Conservation (phyloP, 1,284 basidiomycete genomes). For the Moniliella sp. region DNA sequence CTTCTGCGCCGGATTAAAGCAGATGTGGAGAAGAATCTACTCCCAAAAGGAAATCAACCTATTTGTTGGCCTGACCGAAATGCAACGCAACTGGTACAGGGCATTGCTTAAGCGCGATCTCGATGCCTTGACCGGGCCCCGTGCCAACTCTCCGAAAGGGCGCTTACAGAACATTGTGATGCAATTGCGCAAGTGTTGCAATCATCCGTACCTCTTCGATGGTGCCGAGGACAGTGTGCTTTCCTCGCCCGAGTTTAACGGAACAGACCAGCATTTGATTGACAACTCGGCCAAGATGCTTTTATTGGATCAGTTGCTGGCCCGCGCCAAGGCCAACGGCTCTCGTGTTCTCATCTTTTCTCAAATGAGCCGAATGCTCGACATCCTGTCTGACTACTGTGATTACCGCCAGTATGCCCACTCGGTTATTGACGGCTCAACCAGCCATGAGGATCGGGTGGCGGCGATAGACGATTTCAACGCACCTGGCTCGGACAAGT, state of each 20-base stretch:
- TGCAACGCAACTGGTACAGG: constrained; percentile 97
- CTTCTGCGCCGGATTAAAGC: constrained; percentile 87
- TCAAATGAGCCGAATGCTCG: constrained; percentile 96
- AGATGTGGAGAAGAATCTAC: constrained; percentile 83
- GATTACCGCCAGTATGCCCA: constrained; percentile 63
- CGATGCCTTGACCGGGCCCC: constrained; percentile 51
- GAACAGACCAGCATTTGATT: constrained; percentile 38
- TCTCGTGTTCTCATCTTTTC: constrained; percentile 44
- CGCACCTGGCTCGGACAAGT: constrained; percentile 50
- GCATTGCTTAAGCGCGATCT: constrained; percentile 95
- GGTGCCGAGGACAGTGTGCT: constrained; percentile 63
- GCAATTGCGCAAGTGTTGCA: constrained; percentile 38
- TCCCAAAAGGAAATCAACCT: constrained; percentile 91
- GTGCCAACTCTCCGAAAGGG: too few species aligned
- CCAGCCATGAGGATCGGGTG: constrained; percentile 58
- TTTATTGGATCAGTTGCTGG: constrained; percentile 36
- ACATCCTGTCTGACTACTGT: constrained; percentile 96
- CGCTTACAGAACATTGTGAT: constrained; percentile 44
- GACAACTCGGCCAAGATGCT: constrained; percentile 39
- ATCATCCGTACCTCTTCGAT: constrained; percentile 93
- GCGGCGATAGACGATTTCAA: constrained; percentile 61
- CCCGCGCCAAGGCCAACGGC: constrained; percentile 36
- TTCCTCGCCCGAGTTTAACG: too few species aligned
- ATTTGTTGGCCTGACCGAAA: constrained; percentile 84
- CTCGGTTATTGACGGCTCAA: constrained; percentile 55